A percentile compares a stretch with the other conserved stretches of the same genome.
Evolutionary conservation across 176 grass and related monocot species (phyloP).

Genomic region (Luzula sylvatica): DNA sequence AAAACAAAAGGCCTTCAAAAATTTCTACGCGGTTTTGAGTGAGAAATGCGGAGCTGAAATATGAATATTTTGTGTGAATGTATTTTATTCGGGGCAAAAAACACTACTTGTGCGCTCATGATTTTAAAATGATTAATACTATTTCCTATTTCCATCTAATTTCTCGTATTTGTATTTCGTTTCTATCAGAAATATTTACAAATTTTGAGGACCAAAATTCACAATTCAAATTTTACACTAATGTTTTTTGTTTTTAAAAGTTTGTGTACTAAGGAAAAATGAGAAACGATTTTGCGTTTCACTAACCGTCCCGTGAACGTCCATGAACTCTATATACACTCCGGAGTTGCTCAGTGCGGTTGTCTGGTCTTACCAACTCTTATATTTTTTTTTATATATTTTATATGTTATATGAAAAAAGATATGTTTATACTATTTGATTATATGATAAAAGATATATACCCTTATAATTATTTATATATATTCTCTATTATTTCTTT

Average conservation of each 20-base stretch:
- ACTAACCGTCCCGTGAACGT: too few species aligned
- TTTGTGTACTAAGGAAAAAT: constrained; percentile 83
- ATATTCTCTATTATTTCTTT: too few species aligned
- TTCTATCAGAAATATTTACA: constrained; percentile 33
- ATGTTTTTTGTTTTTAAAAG: constrained; percentile 12
- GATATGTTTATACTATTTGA: too few species aligned
- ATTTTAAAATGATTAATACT: constrained; percentile 92
- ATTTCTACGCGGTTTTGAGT: constrained; percentile 43
- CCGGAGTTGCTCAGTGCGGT: too few species aligned
- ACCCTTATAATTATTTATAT: too few species aligned
- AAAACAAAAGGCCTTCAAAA: background rate
- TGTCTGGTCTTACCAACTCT: too few species aligned
- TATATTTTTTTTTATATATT: too few species aligned
- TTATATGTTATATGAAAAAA: too few species aligned
- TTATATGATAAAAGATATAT: too few species aligned
- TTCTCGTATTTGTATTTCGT: constrained; percentile 74
- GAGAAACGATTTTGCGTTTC: too few species aligned
- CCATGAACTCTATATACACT: too few species aligned
- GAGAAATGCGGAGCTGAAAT: constrained; percentile 38
- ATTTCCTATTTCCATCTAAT: constrained; percentile 98
- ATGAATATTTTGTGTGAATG: constrained; percentile 78
- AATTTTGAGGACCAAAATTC: background rate
- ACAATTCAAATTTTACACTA: too few species aligned
- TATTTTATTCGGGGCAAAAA: constrained; percentile 81
- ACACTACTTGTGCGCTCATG: constrained; percentile 88